Percentiles rank a stretch among this genome's conserved stretches.
These are phyloP conservation scores for Brachypodium distachyon DNA, from an alignment of 202 grass and related monocot species.

Conservation along the genomic window DNA sequence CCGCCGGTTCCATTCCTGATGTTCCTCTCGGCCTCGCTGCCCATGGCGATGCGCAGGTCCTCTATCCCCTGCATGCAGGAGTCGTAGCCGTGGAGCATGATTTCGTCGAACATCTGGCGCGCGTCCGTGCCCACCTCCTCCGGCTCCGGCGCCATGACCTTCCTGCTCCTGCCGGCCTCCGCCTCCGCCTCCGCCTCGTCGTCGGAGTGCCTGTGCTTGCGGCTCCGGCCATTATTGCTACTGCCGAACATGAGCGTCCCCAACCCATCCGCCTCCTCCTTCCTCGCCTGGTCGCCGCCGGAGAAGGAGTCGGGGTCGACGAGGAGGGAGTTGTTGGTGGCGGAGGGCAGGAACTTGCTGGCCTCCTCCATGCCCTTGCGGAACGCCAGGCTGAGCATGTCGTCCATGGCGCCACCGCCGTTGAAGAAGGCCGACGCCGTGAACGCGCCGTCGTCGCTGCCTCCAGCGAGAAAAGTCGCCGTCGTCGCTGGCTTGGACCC, in stretches of 20 bases:
- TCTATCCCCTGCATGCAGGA: constrained; percentile 7
- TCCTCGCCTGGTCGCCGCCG: not conserved
- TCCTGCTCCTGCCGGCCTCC: constrained; percentile 29
- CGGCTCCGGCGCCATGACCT: constrained; percentile 29
- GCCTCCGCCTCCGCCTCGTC: constrained; percentile 24
- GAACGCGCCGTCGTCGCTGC: not conserved
- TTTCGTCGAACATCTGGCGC: constrained; percentile 28
- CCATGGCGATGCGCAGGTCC: constrained; percentile 36
- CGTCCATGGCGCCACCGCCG: not conserved
- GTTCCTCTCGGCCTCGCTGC: constrained; percentile 19
- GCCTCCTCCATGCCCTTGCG: constrained; percentile 52
- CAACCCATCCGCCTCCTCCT: not conserved
- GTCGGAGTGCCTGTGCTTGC: constrained; percentile 41
- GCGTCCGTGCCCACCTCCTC: constrained; percentile 16
- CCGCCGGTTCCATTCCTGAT: not conserved
- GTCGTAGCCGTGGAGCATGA: constrained; percentile 1
- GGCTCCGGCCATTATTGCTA: constrained; percentile 1
- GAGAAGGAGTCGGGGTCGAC: not conserved
- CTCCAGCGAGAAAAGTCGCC: not conserved
- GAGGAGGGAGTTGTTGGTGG: constrained; percentile 11
- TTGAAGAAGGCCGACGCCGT: constrained; percentile 20
- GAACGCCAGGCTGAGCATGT: constrained; percentile 38
- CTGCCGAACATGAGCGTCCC: not conserved
- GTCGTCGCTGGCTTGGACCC: too few species aligned
- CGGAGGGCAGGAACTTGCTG: constrained; percentile 51